phyloP scores from a whole-genome alignment of 2,329 filamentous ascomycete genomes.

The Clarireedia monteithiana region DNA sequence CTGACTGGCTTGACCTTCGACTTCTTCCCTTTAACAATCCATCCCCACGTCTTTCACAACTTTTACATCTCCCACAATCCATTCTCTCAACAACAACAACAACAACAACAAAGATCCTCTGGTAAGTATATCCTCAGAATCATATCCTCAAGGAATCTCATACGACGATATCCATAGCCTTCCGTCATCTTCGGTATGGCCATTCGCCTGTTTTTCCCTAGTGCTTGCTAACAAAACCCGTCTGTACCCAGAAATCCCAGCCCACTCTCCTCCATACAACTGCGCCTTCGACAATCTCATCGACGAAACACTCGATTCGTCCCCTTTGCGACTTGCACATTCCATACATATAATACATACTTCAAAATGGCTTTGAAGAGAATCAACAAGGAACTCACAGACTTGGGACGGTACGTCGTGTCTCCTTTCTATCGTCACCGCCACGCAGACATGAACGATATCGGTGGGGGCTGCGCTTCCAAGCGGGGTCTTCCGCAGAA shows the following conservation, averaged over 20 bases:
- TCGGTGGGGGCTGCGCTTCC: slow-evolving; percentile 24
- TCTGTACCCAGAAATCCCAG: slow-evolving; percentile 7
- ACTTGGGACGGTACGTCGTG: slow-evolving; percentile 71
- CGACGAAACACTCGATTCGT: slow-evolving; percentile 12
- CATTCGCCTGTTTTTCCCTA: slow-evolving; percentile 17
- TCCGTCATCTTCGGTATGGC: slow-evolving; percentile 18
- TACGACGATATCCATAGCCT: slow-evolving; percentile 13
- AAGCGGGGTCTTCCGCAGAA: slow-evolving; percentile 28
- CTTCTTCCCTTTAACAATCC: not conserved
- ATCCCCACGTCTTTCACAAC: not conserved
- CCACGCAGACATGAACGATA: slow-evolving; percentile 9
- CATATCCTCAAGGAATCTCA: not conserved
- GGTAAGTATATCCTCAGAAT: slow-evolving; percentile 5
- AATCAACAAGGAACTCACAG: slow-evolving; percentile 90
- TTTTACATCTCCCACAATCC: not conserved
- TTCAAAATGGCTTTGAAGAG: slow-evolving; percentile 75
- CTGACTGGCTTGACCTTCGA: not conserved
- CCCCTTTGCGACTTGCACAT: slow-evolving; percentile 9
- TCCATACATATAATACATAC: slow-evolving; percentile 20
- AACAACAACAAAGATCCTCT: slow-evolving; percentile 4
- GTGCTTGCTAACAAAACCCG: slow-evolving; percentile 20
- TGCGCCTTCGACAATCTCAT: slow-evolving; percentile 20
- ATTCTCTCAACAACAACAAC: not conserved
- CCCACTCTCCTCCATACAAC: slow-evolving; percentile 16
- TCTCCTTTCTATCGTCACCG: slow-evolving; percentile 11